Percentiles rank a stretch among this genome's conserved stretches.
These are phyloP conservation scores for Starmera pachycereana DNA, from an alignment of 805 yeast species.

Conservation along the genomic window DNA sequence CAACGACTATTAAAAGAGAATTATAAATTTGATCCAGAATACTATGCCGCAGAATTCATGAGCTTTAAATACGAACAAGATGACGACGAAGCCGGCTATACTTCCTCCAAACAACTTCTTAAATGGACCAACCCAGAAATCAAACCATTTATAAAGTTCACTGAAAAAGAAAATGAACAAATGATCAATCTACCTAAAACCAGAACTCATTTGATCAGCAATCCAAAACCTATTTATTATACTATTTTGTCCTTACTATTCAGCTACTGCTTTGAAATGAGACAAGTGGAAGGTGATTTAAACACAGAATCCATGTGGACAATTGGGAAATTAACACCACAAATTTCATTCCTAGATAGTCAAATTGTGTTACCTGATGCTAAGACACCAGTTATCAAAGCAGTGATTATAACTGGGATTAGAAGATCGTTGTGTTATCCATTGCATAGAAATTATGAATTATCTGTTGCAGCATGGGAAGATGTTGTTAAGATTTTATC, in stretches of 20 bases:
- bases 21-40: slow-evolving; percentile 77
- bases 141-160: slow-evolving; percentile 30
- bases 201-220: slow-evolving; percentile 45
- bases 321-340: slow-evolving; percentile 78
- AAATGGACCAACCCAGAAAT: slow-evolving; percentile 43
- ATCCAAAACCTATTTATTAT: slow-evolving; percentile 46
- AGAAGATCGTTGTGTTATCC: slow-evolving; percentile 77
- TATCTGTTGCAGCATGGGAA: slow-evolving; percentile 57
- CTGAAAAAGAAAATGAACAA: slow-evolving; percentile 49
- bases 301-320: slow-evolving; percentile 92
- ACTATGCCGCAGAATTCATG: slow-evolving; percentile 78
- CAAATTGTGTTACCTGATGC: slow-evolving; percentile 29
- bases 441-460: slow-evolving; percentile 57
- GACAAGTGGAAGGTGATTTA: slow-evolving; percentile 62
- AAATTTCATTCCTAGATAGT: slow-evolving; percentile 60
- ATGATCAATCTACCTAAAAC: slow-evolving; percentile 58
- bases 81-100: slow-evolving; percentile 38
- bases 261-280: slow-evolving; percentile 61
- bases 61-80: slow-evolving; percentile 40
- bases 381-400: slow-evolving; percentile 29
- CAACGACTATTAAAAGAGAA: slow-evolving; percentile 61
- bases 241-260: slow-evolving; percentile 60
- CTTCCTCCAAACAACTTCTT: slow-evolving; percentile 32
- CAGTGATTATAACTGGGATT: slow-evolving; percentile 48
- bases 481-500: slow-evolving; percentile 58